These are phyloP conservation scores for Colletotrichum horii DNA, from an alignment of 2,329 filamentous ascomycete genomes.

Conservation along the genomic window DNA sequence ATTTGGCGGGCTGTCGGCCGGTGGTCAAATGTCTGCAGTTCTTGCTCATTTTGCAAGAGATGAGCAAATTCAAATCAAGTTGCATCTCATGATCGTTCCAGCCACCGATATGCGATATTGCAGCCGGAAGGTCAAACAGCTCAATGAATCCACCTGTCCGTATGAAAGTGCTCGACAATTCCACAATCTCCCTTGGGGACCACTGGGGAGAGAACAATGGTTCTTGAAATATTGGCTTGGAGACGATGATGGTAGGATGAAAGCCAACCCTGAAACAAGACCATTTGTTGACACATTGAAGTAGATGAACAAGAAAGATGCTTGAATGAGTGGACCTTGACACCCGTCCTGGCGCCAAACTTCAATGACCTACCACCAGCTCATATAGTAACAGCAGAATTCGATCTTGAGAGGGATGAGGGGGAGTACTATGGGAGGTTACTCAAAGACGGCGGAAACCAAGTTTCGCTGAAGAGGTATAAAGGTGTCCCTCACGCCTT, in stretches of 20 bases:
- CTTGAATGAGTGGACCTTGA: not conserved
- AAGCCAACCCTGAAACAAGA: not conserved
- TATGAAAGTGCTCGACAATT: constrained; percentile 30
- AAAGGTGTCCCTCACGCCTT: constrained; percentile 33
- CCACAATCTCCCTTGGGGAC: constrained; percentile 31
- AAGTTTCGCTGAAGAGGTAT: constrained; percentile 31
- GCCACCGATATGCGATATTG: constrained; percentile 37
- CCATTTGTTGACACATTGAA: not conserved
- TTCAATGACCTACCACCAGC: constrained; percentile 31
- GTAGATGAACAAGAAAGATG: not conserved
- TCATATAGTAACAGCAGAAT: constrained; percentile 38
- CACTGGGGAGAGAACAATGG: constrained; percentile 33
- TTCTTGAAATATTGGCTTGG: constrained; percentile 35
- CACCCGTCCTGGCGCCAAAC: constrained; percentile 28
- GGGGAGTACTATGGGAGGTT: constrained; percentile 31
- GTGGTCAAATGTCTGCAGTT: constrained; percentile 34
- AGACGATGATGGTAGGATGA: constrained; percentile 25
- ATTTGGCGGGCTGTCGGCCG: constrained; percentile 28
- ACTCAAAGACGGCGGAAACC: constrained; percentile 27
- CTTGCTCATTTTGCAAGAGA: constrained; percentile 38
- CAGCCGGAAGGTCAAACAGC: constrained; percentile 17
- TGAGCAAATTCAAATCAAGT: constrained; percentile 30
- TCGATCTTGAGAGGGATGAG: constrained; percentile 39
- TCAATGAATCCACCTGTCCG: constrained; percentile 25
- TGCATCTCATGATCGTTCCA: constrained; percentile 35